phyloP scores from a whole-genome alignment of 371 early-diverging fungal species.

The Haplosporangium sp. region DNA sequence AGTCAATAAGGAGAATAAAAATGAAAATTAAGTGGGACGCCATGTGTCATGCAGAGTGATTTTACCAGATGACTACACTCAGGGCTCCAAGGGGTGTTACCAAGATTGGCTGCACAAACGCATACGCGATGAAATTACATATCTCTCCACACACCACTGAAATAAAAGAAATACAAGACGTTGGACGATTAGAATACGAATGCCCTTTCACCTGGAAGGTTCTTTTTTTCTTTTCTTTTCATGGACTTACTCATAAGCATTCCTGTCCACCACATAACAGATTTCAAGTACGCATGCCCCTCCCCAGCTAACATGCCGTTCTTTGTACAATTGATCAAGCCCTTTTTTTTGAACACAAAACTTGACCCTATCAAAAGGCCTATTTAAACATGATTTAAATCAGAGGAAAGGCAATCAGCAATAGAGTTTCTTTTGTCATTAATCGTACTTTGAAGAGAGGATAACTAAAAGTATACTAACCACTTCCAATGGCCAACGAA shows the following conservation, averaged over 20 bases:
- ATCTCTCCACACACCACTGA: slow-evolving; percentile 87
- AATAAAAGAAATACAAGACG: background rate
- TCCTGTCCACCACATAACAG: slow-evolving; percentile 95
- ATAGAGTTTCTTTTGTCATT: background rate
- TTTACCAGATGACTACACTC: slow-evolving; percentile 80
- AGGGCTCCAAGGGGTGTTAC: slow-evolving; percentile 96
- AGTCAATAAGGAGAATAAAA: slow-evolving; percentile 2
- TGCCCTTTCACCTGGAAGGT: too few species aligned
- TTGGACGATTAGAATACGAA: background rate
- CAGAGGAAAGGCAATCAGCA: background rate
- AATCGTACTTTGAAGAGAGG: too few species aligned
- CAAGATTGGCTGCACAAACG: slow-evolving; percentile 94
- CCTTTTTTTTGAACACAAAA: slow-evolving; percentile 96
- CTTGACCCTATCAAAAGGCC: slow-evolving; percentile 90
- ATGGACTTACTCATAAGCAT: slow-evolving; percentile 78
- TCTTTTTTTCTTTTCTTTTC: background rate
- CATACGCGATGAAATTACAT: slow-evolving; percentile 95
- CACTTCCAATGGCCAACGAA: slow-evolving; percentile 80
- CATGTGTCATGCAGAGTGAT: background rate
- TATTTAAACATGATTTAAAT: slow-evolving; percentile 23
- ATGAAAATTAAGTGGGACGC: background rate
- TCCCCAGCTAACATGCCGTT: slow-evolving; percentile 83
- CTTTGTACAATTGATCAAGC: slow-evolving; percentile 72
- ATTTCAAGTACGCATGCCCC: slow-evolving; percentile 86
- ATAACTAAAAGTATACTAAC: slow-evolving; percentile 39